Evolutionary conservation across 768 basidiomycete genomes (phyloP).

Genomic region (Leccinum broughii): DNA sequence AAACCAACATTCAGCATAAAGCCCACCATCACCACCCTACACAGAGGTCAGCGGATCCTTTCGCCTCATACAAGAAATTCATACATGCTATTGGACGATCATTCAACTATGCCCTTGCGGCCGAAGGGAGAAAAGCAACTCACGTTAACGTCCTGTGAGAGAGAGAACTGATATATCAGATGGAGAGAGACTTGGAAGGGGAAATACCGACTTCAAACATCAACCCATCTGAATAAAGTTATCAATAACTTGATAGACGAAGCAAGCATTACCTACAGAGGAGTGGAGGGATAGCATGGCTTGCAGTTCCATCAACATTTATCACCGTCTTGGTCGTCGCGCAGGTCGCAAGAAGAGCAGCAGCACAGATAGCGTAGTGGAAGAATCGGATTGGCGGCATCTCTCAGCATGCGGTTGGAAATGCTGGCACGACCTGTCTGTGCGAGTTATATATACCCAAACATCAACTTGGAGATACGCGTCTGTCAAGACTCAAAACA

Average conservation of each 20-base stretch:
- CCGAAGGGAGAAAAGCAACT: constrained; percentile 26
- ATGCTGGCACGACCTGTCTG: neutral
- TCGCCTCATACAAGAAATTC: constrained; percentile 1
- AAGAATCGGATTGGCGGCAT: constrained; percentile 17
- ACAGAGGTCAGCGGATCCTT: constrained; percentile 18
- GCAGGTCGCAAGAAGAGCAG: constrained; percentile 2
- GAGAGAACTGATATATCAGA: neutral
- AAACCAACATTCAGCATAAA: constrained; percentile 57
- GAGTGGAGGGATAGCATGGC: constrained; percentile 52
- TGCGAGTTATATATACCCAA: neutral
- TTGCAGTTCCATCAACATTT: constrained; percentile 44
- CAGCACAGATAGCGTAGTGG: neutral
- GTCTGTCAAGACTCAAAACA: neutral
- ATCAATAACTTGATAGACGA: constrained; percentile 1
- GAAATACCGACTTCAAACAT: constrained; percentile 55
- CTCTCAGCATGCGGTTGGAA: neutral
- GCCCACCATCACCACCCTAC: constrained; percentile 68
- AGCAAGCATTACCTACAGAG: constrained; percentile 42
- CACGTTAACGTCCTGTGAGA: constrained; percentile 59
- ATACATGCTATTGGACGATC: constrained; percentile 35
- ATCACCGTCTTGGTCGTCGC: constrained; percentile 34
- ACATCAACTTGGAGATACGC: neutral
- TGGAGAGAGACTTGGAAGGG: neutral
- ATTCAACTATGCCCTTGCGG: neutral
- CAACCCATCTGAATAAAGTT: constrained; percentile 42